Conservation (phyloP, 2,329 filamentous ascomycete species). For the Seiridium cupressi region DNA sequence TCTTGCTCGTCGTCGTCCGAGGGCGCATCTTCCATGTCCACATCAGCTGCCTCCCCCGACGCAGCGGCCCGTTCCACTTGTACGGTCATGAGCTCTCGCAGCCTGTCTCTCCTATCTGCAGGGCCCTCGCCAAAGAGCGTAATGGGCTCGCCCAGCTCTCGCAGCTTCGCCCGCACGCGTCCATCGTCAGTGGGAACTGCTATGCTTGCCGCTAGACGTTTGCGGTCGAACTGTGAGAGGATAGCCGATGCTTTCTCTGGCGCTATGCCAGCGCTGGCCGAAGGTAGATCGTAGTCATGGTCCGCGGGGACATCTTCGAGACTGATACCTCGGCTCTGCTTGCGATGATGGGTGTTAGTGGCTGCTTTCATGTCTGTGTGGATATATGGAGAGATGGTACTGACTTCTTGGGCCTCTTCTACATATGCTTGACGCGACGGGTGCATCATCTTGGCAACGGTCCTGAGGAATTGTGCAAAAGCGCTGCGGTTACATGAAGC, state of each 20-base stretch:
- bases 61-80: conserved; percentile 60
- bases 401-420: conserved; percentile 76
- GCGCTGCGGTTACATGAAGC: too few relatives aligned
- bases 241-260: conserved; percentile 84
- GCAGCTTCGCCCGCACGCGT: conserved; percentile 75
- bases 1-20: conserved; percentile 66
- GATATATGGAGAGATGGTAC: conserved; percentile 19
- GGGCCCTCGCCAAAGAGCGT: conserved; percentile 92
- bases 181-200: conserved; percentile 93
- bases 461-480: background rate
- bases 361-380: conserved; percentile 15
- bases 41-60: conserved; percentile 54
- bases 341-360: conserved; percentile 29
- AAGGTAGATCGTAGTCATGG: conserved; percentile 79
- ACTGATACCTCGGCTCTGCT: conserved; percentile 27
- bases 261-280: conserved; percentile 62
- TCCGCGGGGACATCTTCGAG: conserved; percentile 57
- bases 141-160: conserved; percentile 88
- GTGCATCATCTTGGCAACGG: conserved; percentile 64
- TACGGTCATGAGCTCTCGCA: conserved; percentile 77
- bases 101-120: conserved; percentile 78
- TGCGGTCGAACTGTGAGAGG: conserved; percentile 85
- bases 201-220: conserved; percentile 82
- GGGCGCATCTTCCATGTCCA: conserved; percentile 58
- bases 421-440: conserved; percentile 91